Evolutionary conservation across 2,329 filamentous ascomycete species (phyloP).

Genomic region (Ceratocystis smalleyi): DNA sequence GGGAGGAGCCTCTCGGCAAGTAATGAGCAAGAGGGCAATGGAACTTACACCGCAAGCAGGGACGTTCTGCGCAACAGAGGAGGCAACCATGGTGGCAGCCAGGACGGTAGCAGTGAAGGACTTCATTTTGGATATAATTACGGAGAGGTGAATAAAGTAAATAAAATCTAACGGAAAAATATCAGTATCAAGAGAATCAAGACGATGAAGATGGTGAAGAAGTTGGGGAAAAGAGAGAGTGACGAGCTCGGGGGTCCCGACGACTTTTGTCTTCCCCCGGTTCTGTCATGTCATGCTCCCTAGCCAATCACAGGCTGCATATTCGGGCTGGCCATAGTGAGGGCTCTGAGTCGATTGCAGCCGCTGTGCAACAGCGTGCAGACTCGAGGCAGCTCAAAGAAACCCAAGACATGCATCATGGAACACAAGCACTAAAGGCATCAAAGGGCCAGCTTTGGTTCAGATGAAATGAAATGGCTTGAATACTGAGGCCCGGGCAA

Average conservation of each 20-base stretch:
- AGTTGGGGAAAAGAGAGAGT: not conserved
- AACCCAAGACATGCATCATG: not conserved
- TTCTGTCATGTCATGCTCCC: not conserved
- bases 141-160: not conserved
- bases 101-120: slow-evolving; percentile 31
- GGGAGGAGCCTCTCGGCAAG: not conserved
- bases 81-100: slow-evolving; percentile 24
- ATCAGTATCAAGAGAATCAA: not conserved
- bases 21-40: not conserved
- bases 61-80: slow-evolving; percentile 28
- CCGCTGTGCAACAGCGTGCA: not conserved
- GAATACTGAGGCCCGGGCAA: not conserved
- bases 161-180: not conserved
- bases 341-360: not conserved
- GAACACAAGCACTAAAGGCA: not conserved
- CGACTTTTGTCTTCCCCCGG: not conserved
- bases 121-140: slow-evolving; percentile 34
- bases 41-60: slow-evolving; percentile 39
- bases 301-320: not conserved
- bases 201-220: not conserved
- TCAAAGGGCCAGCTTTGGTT: not conserved
- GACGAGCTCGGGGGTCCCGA: not conserved
- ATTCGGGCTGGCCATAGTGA: not conserved
- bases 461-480: slow-evolving; percentile 1
- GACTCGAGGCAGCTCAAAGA: not conserved